Evolutionary conservation across 139 green algal genomes (phyloP).

Genomic region (Microglena sp.): DNA sequence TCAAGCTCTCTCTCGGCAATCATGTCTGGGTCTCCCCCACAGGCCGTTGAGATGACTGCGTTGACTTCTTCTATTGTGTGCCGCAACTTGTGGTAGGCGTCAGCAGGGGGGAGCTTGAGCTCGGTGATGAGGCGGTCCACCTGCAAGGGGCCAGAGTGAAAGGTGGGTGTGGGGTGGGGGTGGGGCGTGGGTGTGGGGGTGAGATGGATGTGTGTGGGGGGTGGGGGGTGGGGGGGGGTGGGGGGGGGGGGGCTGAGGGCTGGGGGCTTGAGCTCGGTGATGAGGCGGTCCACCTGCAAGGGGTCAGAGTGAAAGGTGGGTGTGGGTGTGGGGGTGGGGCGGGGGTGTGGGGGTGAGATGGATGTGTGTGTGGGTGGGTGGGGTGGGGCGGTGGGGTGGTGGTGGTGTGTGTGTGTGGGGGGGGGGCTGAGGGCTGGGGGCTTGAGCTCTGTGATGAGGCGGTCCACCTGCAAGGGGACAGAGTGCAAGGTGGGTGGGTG

Average conservation of each 20-base stretch:
- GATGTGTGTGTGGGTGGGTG: background rate
- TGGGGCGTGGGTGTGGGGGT: no score
- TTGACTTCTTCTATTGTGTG: constrained; percentile 96
- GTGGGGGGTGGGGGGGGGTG: no score
- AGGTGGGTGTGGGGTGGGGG: no score
- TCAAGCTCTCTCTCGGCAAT: constrained; percentile 39
- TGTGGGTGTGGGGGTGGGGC: background rate
- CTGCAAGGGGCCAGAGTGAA: no score
- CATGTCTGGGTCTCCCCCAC: background rate
- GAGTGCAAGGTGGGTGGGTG: no score
- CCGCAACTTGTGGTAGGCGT: constrained; percentile 96
- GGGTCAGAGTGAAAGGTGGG: background rate
- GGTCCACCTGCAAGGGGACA: no score
- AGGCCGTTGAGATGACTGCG: constrained; percentile 7
- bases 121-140: constrained; percentile 92
- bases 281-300: constrained; percentile 83
- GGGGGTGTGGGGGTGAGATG: background rate
- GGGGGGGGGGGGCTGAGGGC: no score
- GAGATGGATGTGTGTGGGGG: no score
- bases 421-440: no score
- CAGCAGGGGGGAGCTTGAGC: constrained; percentile 93
- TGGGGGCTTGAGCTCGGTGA: constrained; percentile 97
- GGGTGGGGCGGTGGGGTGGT: background rate
- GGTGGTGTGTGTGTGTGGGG: no score
- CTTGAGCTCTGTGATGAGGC: no score